These are phyloP conservation scores for Chondrus crispus DNA, from an alignment of 23 red algal genomes.

Conservation along the genomic window DNA sequence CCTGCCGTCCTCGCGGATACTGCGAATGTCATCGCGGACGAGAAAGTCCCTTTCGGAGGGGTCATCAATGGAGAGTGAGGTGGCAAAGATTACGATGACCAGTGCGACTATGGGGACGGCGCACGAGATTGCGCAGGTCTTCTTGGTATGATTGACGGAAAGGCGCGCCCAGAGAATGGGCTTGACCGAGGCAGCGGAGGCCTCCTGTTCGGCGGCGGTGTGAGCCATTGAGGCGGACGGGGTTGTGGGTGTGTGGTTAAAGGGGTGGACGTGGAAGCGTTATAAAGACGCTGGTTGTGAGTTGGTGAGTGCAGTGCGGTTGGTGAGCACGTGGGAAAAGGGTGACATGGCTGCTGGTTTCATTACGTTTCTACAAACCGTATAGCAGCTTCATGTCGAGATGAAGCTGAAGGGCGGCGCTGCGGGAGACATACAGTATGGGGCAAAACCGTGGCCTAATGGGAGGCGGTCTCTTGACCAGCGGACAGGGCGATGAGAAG, in stretches of 20 bases:
- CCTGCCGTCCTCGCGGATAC: conserved; percentile 21
- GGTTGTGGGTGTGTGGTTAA: neutral
- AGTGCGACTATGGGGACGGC: conserved; percentile 14
- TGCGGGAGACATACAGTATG: too few relatives aligned
- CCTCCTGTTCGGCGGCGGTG: neutral
- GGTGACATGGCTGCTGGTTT: too few relatives aligned
- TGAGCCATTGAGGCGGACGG: neutral
- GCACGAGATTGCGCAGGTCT: conserved; percentile 34
- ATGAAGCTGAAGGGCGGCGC: too few relatives aligned
- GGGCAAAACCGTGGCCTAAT: too few relatives aligned
- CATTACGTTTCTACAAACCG: too few relatives aligned
- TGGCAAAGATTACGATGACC: conserved; percentile 10
- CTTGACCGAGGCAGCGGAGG: neutral
- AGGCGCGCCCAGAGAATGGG: conserved; percentile 7
- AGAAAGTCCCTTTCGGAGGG: conserved; percentile 25
- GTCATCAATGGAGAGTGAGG: conserved; percentile 26
- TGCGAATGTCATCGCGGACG: conserved; percentile 45
- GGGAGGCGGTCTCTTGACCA: too few relatives aligned
- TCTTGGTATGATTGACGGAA: conserved; percentile 45
- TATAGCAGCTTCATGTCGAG: too few relatives aligned
- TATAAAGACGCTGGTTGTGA: too few relatives aligned
- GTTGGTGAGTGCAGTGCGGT: too few relatives aligned
- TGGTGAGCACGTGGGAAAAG: too few relatives aligned
- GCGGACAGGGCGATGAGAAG: too few relatives aligned
- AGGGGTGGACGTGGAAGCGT: neutral